Percentiles rank a stretch among this genome's conserved stretches.
Evolutionary conservation across 805 yeast genomes (phyloP).

Genomic region (Schwanniomyces yamadae): DNA sequence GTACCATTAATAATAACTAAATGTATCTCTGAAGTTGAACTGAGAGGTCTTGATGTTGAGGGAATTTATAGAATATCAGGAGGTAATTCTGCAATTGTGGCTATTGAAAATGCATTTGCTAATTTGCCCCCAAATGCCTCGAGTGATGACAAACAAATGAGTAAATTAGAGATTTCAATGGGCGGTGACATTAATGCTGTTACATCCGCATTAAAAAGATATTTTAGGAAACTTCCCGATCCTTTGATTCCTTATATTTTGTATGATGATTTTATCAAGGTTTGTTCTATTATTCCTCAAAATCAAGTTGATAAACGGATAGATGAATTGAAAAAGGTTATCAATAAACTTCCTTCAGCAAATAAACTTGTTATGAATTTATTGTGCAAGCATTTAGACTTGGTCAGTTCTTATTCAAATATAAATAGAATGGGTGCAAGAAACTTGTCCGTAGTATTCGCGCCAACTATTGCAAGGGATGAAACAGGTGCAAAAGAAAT

Average conservation of each 20-base stretch:
- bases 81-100: conserved; percentile 62
- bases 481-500: conserved; percentile 78
- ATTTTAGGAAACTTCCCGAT: conserved; percentile 77
- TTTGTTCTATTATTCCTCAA: conserved; percentile 38
- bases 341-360: conserved; percentile 61
- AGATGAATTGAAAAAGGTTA: conserved; percentile 44
- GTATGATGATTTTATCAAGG: conserved; percentile 65
- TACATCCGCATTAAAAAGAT: conserved; percentile 83
- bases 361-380: conserved; percentile 57
- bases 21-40: conserved; percentile 77
- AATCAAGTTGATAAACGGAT: conserved; percentile 29
- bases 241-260: conserved; percentile 73
- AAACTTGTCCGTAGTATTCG: conserved; percentile 88
- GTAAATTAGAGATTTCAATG: conserved; percentile 33
- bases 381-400: conserved; percentile 63
- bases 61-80: conserved; percentile 93
- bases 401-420: conserved; percentile 52
- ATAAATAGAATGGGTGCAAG: conserved; percentile 78
- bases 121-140: conserved; percentile 24
- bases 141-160: conserved; percentile 33
- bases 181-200: conserved; percentile 80
- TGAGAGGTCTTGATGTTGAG: conserved; percentile 70
- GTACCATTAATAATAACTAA: conserved; percentile 72
- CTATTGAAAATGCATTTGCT: conserved; percentile 42
- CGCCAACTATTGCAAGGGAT: conserved; percentile 87